Evolutionary conservation across 2,329 filamentous ascomycete species (phyloP), one percentile per base, ranked within the genome.

Genomic region (Phoma sp.): DNA sequence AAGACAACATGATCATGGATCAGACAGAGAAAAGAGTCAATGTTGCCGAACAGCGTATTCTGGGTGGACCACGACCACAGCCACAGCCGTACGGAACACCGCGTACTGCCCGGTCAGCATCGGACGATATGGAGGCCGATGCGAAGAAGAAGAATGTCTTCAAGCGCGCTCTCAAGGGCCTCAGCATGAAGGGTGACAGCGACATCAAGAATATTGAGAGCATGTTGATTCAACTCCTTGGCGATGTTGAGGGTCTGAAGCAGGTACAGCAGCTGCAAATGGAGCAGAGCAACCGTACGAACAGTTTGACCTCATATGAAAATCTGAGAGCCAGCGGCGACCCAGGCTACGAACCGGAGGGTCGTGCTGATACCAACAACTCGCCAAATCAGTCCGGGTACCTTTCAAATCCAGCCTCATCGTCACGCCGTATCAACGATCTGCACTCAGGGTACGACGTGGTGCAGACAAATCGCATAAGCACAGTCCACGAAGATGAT

Each of bases 111-210:
- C 79, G 79, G 36, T 80, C 80, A 55, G 79, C 77, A 23, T 71
- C 72, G 10, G 80, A 84, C 7, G 82, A 84, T 14, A 76, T 78
- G 5, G 85, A 88, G 40, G 67, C 81, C 36, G 81, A 88, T 22
- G 82, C 84, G 39, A 97, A 97, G 83, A 92, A 91, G 71, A 90
- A 91, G 76, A 96, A 91, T 70, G 85, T 99, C n/a, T 95, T 98
- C 78, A 90, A 89, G 67, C 87, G 93, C 59, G 95, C 95, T n/a
- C 81, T 99, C 44, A 93, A 96, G 72, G 93, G 93, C 3, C 80
- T 99, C 44, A 91, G 91, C 65, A 84, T 89, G 69, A 96, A 95
- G 78, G 93, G 91, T 46, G 87, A 89, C 7, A 93, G 89, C 66
- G 95, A 99, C 65, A 83, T 97, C 46, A 86, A 87, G 60, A 89